Percentiles rank a stretch among this genome's conserved stretches.
These are phyloP conservation scores for Cutaneotrichosporon dermatis DNA, from an alignment of 1,284 basidiomycete genomes.

Conservation along the genomic window DNA sequence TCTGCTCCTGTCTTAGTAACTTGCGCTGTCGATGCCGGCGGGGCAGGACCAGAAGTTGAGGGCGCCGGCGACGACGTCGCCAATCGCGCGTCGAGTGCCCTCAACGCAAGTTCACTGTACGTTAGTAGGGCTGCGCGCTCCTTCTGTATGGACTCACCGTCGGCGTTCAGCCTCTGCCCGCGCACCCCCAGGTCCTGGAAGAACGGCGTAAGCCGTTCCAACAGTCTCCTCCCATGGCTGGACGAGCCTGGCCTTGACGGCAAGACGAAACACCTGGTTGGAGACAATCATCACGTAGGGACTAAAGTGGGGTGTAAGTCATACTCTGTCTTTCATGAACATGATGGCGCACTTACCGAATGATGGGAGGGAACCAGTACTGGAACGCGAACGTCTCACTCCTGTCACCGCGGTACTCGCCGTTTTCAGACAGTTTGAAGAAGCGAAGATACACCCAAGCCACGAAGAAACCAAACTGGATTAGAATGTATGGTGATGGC, in stretches of 20 bases:
- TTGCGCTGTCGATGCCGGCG: not conserved
- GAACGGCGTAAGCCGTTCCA: slow-evolving; percentile 61
- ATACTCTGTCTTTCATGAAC: slow-evolving; percentile 9
- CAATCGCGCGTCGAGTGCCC: slow-evolving; percentile 88
- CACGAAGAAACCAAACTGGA: slow-evolving; percentile 97
- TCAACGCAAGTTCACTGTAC: slow-evolving; percentile 78
- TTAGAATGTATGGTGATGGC: slow-evolving; percentile 90
- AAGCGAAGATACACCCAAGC: slow-evolving; percentile 93
- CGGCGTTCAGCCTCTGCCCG: slow-evolving; percentile 89
- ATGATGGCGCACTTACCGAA: slow-evolving; percentile 61
- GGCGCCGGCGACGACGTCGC: slow-evolving; percentile 49
- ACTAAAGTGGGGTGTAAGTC: slow-evolving; percentile 52
- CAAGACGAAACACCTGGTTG: slow-evolving; percentile 63
- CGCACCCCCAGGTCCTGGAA: slow-evolving; percentile 72
- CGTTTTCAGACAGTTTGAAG: slow-evolving; percentile 74
- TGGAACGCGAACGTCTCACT: slow-evolving; percentile 96
- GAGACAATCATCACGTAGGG: slow-evolving; percentile 60
- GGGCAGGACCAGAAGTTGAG: slow-evolving; percentile 9
- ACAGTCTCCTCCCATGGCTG: slow-evolving; percentile 68
- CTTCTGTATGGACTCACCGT: slow-evolving; percentile 55
- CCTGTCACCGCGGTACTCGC: slow-evolving; percentile 66
- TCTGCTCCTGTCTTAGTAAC: not conserved
- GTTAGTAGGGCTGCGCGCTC: no score
- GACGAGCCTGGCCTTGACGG: slow-evolving; percentile 62
- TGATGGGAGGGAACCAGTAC: slow-evolving; percentile 91